Conservation (phyloP, 225 moss, liverwort and hornwort species). For the Physcomitrellopsis africana region DNA sequence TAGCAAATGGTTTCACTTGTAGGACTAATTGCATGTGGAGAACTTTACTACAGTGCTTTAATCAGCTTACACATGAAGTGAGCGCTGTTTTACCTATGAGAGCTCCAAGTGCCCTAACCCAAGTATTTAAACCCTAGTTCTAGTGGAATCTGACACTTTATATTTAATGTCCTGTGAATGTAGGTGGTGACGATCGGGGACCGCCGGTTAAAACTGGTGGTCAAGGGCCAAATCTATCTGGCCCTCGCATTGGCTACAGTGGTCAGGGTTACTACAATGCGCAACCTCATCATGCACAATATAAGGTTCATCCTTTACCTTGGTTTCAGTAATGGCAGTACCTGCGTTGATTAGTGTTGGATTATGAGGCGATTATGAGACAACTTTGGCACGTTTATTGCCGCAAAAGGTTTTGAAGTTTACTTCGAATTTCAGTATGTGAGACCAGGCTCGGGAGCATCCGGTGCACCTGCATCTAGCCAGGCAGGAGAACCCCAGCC, state of each 20-base stretch:
- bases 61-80: not conserved
- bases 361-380: not conserved
- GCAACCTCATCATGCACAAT: constrained; percentile 86
- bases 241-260: constrained; percentile 97
- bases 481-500: constrained; percentile 70
- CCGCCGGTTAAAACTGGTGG: constrained; percentile 63
- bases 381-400: not conserved
- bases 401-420: constrained; percentile 24
- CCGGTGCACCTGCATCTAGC: constrained; percentile 60
- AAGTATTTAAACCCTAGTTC: constrained; percentile 3
- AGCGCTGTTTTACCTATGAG: not conserved
- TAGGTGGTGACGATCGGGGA: constrained; percentile 81
- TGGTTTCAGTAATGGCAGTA: not conserved
- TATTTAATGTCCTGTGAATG: constrained; percentile 25
- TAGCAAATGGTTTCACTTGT: constrained; percentile 4
- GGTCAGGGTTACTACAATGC: constrained; percentile 92
- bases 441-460: constrained; percentile 83
- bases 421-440: constrained; percentile 69
- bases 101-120: not conserved
- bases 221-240: constrained; percentile 58
- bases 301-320: constrained; percentile 63
- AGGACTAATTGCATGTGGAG: constrained; percentile 37
- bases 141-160: constrained; percentile 14
- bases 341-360: not conserved
- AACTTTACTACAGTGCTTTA: constrained; percentile 14